A percentile compares a stretch with the other conserved stretches of the same genome.
Evolutionary conservation across 2,329 filamentous ascomycete species (phyloP).

Genomic region (Biscogniauxia mediterranea): DNA sequence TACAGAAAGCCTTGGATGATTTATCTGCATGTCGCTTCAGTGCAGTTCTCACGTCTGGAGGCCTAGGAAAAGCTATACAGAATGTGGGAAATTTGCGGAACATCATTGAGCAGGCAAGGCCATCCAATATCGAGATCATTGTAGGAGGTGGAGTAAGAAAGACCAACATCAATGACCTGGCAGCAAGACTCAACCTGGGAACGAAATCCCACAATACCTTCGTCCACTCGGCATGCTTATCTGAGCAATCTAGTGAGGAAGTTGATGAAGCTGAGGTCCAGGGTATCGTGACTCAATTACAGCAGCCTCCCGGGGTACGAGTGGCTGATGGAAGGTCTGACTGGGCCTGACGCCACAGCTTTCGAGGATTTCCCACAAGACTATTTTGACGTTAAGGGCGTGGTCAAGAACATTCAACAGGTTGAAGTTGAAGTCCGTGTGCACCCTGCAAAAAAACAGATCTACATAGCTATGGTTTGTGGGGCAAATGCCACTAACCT

Average conservation of each 20-base stretch:
- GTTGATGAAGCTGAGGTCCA: conserved; percentile 30
- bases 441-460: too few relatives aligned
- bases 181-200: conserved; percentile 26
- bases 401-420: too few relatives aligned
- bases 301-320: not conserved
- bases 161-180: conserved; percentile 36
- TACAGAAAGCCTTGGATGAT: conserved; percentile 34
- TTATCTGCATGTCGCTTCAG: conserved; percentile 46
- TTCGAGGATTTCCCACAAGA: too few relatives aligned
- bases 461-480: too few relatives aligned
- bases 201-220: conserved; percentile 32
- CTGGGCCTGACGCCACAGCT: too few relatives aligned
- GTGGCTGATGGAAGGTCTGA: too few relatives aligned
- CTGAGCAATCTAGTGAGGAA: conserved; percentile 12
- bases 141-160: conserved; percentile 51
- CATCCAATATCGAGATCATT: conserved; percentile 43
- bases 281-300: conserved; percentile 22
- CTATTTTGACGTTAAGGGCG: too few relatives aligned
- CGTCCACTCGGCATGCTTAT: conserved; percentile 50
- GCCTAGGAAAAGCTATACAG: conserved; percentile 39
- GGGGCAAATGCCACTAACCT: too few relatives aligned
- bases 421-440: too few relatives aligned
- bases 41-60: conserved; percentile 54
- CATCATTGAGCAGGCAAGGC: conserved; percentile 33
- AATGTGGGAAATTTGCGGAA: conserved; percentile 39